Conservation (phyloP, 192 early-diverging fungal species). For the Coemansia sp. region DNA sequence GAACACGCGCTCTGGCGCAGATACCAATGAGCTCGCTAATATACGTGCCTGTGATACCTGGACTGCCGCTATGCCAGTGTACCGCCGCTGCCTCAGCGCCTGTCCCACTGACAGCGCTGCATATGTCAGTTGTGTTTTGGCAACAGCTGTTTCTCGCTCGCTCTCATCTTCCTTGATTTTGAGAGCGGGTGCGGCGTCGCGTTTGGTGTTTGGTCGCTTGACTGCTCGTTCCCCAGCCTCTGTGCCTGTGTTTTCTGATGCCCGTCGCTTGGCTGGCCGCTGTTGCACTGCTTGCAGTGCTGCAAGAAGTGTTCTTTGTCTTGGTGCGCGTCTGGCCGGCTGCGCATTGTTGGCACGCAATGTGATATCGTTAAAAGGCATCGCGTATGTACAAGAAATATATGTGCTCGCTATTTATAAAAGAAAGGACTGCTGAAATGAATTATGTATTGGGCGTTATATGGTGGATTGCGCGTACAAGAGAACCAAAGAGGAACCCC, state of each 20-base stretch:
- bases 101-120: no score
- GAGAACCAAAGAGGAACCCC: no score
- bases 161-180: no score
- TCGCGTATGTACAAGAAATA: not conserved
- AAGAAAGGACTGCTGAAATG: no score
- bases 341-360: conserved; percentile 26
- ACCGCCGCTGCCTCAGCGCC: no score
- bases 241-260: conserved; percentile 14
- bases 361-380: conserved; percentile 41
- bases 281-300: conserved; percentile 24
- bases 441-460: no score
- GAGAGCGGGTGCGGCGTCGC: not conserved
- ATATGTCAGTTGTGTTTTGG: no score
- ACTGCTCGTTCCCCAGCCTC: not conserved
- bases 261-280: conserved; percentile 21
- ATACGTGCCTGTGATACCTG: not conserved
- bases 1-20: not conserved
- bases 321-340: conserved; percentile 1
- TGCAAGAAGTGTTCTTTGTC: conserved; percentile 39
- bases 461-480: no score
- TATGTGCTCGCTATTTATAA: no score
- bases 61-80: no score
- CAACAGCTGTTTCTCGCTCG: no score
- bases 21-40: not conserved
- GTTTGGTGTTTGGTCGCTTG: not conserved